These are phyloP conservation scores for Debaryomyces robertsiae DNA, from an alignment of 1,139 yeast genomes.

Conservation along the genomic window DNA sequence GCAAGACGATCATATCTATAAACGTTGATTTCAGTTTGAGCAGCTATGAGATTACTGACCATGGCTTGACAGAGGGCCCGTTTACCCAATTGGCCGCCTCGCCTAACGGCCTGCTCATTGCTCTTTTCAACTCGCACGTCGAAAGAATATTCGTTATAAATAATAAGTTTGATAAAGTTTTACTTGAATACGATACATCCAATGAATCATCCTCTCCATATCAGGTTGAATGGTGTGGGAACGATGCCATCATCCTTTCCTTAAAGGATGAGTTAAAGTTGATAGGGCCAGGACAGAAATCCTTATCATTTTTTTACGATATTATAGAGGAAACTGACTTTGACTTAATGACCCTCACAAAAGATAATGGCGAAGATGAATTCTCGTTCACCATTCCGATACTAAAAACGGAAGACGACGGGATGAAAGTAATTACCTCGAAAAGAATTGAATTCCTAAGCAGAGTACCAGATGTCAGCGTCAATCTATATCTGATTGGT, in stretches of 20 bases:
- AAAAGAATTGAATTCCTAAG: conserved; percentile 64
- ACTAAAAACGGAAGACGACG: conserved; percentile 63
- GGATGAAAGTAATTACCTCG: conserved; percentile 64
- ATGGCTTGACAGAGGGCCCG: conserved; percentile 57
- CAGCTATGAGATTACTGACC: conserved; percentile 34
- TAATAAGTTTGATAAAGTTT: conserved; percentile 48
- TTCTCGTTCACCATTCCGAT: conserved; percentile 39
- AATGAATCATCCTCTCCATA: conserved; percentile 38
- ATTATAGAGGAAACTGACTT: conserved; percentile 34
- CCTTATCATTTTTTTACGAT: conserved; percentile 51
- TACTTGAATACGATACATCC: conserved; percentile 53
- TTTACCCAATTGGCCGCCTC: conserved; percentile 56
- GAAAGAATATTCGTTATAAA: conserved; percentile 58
- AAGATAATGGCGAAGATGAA: conserved; percentile 21
- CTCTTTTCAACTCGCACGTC: conserved; percentile 49
- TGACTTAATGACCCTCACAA: conserved; percentile 26
- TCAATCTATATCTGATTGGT: conserved; percentile 75
- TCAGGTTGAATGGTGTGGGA: conserved; percentile 80
- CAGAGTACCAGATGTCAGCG: conserved; percentile 60
- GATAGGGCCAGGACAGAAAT: conserved; percentile 72
- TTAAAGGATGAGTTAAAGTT: conserved; percentile 66
- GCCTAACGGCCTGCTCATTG: conserved; percentile 62
- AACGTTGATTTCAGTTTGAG: conserved; percentile 27
- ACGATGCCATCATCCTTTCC: conserved; percentile 71
- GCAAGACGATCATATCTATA: conserved; percentile 31